phyloP scores from a whole-genome alignment of 2,329 filamentous ascomycete species.

The Penicillium decumbens region DNA sequence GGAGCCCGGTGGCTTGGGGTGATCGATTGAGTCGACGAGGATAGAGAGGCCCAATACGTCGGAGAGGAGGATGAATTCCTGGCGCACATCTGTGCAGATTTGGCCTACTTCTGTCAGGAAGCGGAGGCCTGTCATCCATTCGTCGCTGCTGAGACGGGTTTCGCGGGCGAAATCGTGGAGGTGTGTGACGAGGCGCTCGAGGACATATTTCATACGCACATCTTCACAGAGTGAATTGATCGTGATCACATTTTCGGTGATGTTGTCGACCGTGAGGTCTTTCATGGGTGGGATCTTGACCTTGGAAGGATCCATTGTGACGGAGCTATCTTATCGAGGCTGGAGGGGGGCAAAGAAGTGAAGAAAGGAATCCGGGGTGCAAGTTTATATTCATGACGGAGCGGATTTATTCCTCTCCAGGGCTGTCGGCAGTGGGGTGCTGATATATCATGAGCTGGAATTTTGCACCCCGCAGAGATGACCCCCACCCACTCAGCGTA shows the following conservation, averaged over 20 bases:
- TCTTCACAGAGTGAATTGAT: constrained; percentile 69
- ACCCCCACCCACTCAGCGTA: constrained; percentile 6
- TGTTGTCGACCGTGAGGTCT: constrained; percentile 73
- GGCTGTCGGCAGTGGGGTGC: constrained; percentile 4
- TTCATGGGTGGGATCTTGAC: constrained; percentile 50
- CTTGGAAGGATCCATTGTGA: constrained; percentile 40
- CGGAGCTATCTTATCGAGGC: background rate
- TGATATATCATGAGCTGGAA: background rate
- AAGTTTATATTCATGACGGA: constrained; percentile 4
- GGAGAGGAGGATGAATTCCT: constrained; percentile 79
- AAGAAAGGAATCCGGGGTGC: background rate
- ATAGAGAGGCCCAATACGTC: constrained; percentile 75
- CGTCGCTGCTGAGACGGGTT: constrained; percentile 67
- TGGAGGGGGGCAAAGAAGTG: background rate
- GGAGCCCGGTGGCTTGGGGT: constrained; percentile 65
- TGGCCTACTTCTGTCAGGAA: constrained; percentile 70
- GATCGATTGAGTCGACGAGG: constrained; percentile 76
- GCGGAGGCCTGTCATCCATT: constrained; percentile 70
- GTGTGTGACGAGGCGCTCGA: constrained; percentile 69
- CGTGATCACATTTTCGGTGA: constrained; percentile 67
- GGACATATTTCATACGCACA: constrained; percentile 64
- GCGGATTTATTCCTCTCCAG: background rate
- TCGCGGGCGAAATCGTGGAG: constrained; percentile 79
- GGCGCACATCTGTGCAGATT: constrained; percentile 68
- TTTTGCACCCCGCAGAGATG: constrained; percentile 8